Evolutionary conservation across 306 rosid species (phyloP).

Genomic region (Vigna unguiculata): DNA sequence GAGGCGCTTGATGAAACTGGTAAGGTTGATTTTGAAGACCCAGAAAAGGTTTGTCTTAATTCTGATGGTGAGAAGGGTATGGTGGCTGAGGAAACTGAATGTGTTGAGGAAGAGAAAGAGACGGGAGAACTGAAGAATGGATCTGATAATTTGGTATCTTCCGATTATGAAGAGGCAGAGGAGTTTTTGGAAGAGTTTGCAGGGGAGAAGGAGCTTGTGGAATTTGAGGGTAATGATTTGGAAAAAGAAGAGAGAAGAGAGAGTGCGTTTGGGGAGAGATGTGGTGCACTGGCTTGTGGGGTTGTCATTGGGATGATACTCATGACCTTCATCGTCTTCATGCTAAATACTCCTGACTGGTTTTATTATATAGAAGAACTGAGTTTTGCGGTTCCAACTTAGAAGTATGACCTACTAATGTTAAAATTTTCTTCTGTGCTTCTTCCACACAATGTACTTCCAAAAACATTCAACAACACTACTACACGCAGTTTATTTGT

Average conservation of each 20-base stretch:
- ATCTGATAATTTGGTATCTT: conserved; percentile 7
- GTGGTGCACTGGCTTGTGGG: conserved; percentile 55
- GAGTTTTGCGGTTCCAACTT: conserved; percentile 55
- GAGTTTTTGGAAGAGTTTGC: conserved; percentile 18
- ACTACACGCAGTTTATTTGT: neutral
- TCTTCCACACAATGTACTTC: conserved; percentile 3
- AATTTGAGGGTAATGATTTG: conserved; percentile 29
- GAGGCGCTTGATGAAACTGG: conserved; percentile 28
- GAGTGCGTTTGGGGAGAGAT: conserved; percentile 28
- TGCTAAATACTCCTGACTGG: conserved; percentile 46
- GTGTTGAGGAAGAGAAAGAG: neutral
- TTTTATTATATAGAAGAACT: conserved; percentile 38
- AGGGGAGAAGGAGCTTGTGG: conserved; percentile 30
- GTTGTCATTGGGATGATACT: conserved; percentile 55
- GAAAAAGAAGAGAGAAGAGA: conserved; percentile 9
- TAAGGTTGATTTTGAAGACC: conserved; percentile 32
- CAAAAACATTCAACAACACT: neutral
- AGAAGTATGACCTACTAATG: neutral
- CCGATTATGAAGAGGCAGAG: conserved; percentile 40
- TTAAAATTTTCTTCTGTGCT: neutral
- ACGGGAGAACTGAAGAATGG: neutral
- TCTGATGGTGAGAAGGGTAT: conserved; percentile 31
- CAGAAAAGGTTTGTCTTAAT: conserved; percentile 4
- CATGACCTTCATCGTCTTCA: conserved; percentile 41
- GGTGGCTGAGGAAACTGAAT: conserved; percentile 23